These are phyloP conservation scores for Tolypocladium capitatum DNA, from an alignment of 2,329 filamentous ascomycete genomes.

Conservation along the genomic window DNA sequence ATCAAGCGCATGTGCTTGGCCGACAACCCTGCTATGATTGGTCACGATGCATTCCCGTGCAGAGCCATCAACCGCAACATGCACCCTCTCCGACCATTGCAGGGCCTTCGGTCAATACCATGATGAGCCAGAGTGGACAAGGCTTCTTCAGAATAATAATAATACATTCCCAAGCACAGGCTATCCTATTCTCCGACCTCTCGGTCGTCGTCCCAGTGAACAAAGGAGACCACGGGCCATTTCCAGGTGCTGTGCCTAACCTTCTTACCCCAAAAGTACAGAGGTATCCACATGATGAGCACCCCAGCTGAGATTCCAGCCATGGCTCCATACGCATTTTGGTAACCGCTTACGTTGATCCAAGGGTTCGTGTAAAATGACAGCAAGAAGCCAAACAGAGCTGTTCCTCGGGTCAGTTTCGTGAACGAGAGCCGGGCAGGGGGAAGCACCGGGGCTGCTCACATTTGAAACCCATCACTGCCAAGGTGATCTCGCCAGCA, in stretches of 20 bases:
- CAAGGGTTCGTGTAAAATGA: slow-evolving; percentile 49
- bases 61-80: neutral
- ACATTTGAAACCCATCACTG: slow-evolving; percentile 42
- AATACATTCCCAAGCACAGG: neutral
- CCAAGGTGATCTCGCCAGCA: slow-evolving; percentile 40
- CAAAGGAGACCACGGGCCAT: slow-evolving; percentile 31
- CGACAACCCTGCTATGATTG: neutral
- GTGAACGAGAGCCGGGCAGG: neutral
- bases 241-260: slow-evolving; percentile 33
- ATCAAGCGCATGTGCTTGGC: neutral
- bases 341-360: slow-evolving; percentile 36
- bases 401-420: slow-evolving; percentile 11
- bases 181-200: slow-evolving; percentile 37
- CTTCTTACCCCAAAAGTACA: slow-evolving; percentile 37
- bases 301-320: slow-evolving; percentile 36
- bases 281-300: slow-evolving; percentile 32
- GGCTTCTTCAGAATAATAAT: neutral
- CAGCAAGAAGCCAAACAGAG: slow-evolving; percentile 42
- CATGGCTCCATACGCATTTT: slow-evolving; percentile 41
- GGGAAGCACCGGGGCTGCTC: slow-evolving; percentile 5
- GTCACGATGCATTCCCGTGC: neutral
- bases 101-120: neutral
- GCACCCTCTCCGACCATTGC: neutral
- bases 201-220: slow-evolving; percentile 38
- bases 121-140: neutral